Conservation (phyloP, 352 stramenopile species). For the Phytophthora sojae region DNA sequence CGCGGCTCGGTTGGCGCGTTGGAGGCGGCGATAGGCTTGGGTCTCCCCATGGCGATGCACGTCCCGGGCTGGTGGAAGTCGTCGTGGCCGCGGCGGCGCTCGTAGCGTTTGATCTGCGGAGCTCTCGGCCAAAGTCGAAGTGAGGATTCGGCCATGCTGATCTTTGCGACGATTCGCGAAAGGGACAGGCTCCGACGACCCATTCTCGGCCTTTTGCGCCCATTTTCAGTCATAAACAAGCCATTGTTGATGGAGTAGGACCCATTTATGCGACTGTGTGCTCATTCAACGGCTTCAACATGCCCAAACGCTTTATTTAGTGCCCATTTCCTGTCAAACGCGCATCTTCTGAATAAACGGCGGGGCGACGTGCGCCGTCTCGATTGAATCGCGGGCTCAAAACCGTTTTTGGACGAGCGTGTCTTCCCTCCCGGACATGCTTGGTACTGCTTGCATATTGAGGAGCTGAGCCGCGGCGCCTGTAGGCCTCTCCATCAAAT, state of each 20-base stretch:
- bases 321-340: constrained; percentile 7
- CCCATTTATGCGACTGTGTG: too few relatives aligned
- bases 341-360: constrained; percentile 24
- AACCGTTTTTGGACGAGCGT: background rate
- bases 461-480: background rate
- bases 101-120: constrained; percentile 5
- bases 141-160: constrained; percentile 13
- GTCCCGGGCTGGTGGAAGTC: constrained; percentile 19
- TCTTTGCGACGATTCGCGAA: constrained; percentile 6
- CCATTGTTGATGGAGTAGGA: background rate
- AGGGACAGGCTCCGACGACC: background rate
- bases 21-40: constrained; percentile 8
- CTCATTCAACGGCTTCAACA: constrained; percentile 10
- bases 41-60: constrained; percentile 25
- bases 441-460: background rate
- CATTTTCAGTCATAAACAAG: background rate
- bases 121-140: constrained; percentile 28
- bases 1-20: constrained; percentile 1
- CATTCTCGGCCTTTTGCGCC: background rate
- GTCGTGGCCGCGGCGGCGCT: constrained; percentile 19
- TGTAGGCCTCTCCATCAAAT: constrained; percentile 2
- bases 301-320: background rate
- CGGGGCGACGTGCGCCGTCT: constrained; percentile 17
- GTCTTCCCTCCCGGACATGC: constrained; percentile 19
- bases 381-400: too few relatives aligned